Evolutionary conservation across 306 rosid genomes (phyloP).

Genomic region (Arachis stenosperma): DNA sequence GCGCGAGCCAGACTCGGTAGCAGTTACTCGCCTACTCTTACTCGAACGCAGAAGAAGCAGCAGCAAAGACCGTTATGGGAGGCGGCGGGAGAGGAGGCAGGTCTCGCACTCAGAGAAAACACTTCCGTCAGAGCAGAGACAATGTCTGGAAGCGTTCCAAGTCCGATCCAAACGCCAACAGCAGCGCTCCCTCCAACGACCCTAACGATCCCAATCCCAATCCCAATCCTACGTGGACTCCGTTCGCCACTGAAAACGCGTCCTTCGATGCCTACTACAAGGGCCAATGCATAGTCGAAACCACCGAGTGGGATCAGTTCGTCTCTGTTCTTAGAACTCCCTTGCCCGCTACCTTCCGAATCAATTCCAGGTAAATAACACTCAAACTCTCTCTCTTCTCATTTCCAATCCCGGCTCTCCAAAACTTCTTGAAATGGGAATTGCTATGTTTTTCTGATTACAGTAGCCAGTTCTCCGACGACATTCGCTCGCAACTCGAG

Average conservation of each 20-base stretch:
- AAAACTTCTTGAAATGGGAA: no score
- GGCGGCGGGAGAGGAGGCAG: constrained; percentile 65
- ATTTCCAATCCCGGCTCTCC: neutral
- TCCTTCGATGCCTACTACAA: constrained; percentile 76
- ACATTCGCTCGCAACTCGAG: constrained; percentile 77
- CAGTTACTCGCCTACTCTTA: no score
- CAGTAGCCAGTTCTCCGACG: constrained; percentile 89
- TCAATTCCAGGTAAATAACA: constrained; percentile 71
- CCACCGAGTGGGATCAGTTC: constrained; percentile 76
- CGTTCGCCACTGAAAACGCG: constrained; percentile 68
- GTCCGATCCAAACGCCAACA: constrained; percentile 49
- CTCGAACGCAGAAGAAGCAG: neutral
- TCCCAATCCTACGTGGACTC: constrained; percentile 58
- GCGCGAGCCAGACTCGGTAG: neutral
- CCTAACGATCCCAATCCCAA: constrained; percentile 20
- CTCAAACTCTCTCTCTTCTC: neutral
- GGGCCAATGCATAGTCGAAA: constrained; percentile 68
- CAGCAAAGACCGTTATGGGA: constrained; percentile 51
- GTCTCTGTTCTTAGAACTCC: constrained; percentile 79
- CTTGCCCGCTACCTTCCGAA: constrained; percentile 86
- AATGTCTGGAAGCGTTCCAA: constrained; percentile 93
- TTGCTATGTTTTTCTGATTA: constrained; percentile 23
- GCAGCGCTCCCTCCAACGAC: constrained; percentile 17
- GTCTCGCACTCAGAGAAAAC: constrained; percentile 86
- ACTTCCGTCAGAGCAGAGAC: constrained; percentile 80